A percentile compares a stretch with the other conserved stretches of the same genome.
These are phyloP conservation scores for Sphagnurus paluster DNA, from an alignment of 1,284 basidiomycete genomes.

Conservation along the genomic window DNA sequence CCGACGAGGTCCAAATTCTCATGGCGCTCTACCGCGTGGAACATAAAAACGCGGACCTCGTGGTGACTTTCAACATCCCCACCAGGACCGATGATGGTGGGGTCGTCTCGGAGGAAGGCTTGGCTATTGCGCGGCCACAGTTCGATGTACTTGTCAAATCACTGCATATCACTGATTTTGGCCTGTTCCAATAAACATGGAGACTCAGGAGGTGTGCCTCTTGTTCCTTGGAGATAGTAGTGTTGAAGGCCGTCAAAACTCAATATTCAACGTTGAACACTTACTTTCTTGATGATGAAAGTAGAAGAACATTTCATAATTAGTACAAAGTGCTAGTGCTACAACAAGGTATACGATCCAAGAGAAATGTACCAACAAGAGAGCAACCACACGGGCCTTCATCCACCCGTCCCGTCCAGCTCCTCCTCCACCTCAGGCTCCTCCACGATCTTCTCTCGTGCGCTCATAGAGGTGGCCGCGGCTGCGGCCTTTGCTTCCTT, in stretches of 20 bases:
- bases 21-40: slow-evolving; percentile 81
- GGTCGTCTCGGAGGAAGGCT: slow-evolving; percentile 38
- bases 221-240: too few species aligned
- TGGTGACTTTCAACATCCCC: slow-evolving; percentile 82
- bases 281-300: too few species aligned
- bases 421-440: slow-evolving; percentile 75
- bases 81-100: slow-evolving; percentile 44
- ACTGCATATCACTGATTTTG: slow-evolving; percentile 71
- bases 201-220: neutral
- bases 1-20: slow-evolving; percentile 73
- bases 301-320: neutral
- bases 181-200: slow-evolving; percentile 63
- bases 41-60: slow-evolving; percentile 72
- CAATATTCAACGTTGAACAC: too few species aligned
- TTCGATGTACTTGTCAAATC: slow-evolving; percentile 63
- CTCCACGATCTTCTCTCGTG: slow-evolving; percentile 70
- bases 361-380: slow-evolving; percentile 6
- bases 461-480: slow-evolving; percentile 43
- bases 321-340: slow-evolving; percentile 12
- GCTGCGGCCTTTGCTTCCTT: slow-evolving; percentile 78
- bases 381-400: slow-evolving; percentile 1
- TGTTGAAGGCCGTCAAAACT: too few species aligned
- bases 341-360: slow-evolving; percentile 9
- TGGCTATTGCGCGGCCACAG: slow-evolving; percentile 41
- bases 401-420: slow-evolving; percentile 33